Conservation (phyloP, 306 rosid species). For the Ormosia emarginata region DNA sequence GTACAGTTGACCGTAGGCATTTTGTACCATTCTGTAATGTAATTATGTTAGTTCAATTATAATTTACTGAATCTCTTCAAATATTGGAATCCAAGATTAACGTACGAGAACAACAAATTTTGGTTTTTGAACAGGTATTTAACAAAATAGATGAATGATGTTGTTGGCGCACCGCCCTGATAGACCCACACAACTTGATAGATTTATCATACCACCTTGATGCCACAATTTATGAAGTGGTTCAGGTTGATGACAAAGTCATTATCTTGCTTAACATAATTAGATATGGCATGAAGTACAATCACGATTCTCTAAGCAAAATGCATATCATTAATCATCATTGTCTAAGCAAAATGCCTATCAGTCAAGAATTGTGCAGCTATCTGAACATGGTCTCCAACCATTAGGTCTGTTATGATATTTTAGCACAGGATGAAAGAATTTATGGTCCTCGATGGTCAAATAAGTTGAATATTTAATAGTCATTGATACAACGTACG, state of each 20-base stretch:
- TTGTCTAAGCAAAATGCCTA: neutral
- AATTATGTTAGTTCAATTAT: neutral
- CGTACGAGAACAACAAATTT: neutral
- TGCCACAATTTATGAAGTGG: too few relatives aligned
- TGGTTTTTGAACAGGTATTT: neutral
- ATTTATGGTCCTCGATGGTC: neutral
- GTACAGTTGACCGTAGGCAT: slow-evolving; percentile 1
- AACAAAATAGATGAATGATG: neutral
- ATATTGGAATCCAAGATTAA: neutral
- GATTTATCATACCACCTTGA: too few relatives aligned
- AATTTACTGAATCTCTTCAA: neutral
- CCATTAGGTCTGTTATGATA: neutral
- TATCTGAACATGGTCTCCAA: neutral
- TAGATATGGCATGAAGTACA: neutral
- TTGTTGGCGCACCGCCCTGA: neutral
- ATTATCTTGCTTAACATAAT: too few relatives aligned
- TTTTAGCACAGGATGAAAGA: neutral
- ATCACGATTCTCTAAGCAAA: neutral
- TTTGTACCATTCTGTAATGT: slow-evolving; percentile 8
- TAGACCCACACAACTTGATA: too few relatives aligned
- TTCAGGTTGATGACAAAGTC: too few relatives aligned
- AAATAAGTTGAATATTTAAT: too few relatives aligned
- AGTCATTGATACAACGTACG: too few relatives aligned
- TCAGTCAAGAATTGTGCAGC: neutral
- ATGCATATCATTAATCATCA: neutral